Evolutionary conservation across 805 yeast species (phyloP).

Genomic region (Saturnispora gosingensis): DNA sequence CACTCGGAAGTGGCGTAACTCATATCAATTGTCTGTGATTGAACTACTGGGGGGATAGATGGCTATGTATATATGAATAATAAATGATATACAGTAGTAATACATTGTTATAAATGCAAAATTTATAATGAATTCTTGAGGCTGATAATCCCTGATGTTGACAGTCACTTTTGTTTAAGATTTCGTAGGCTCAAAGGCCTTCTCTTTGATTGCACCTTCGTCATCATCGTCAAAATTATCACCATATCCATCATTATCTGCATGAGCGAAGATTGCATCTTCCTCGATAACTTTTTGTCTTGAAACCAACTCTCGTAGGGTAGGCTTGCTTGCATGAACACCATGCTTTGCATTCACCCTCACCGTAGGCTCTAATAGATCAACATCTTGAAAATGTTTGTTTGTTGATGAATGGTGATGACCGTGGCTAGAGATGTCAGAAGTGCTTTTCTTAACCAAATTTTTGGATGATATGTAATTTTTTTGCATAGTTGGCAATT

Average conservation of each 20-base stretch:
- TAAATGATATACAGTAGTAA: not conserved
- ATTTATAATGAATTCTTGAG: too few relatives aligned
- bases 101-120: not conserved
- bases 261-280: constrained; percentile 4
- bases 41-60: not conserved
- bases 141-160: not conserved
- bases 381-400: constrained; percentile 8
- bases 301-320: not conserved
- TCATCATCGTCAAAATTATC: not conserved
- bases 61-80: not conserved
- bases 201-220: not conserved
- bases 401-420: constrained; percentile 1
- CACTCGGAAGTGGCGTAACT: too few relatives aligned
- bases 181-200: not conserved
- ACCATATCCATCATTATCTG: constrained; percentile 1
- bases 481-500: constrained; percentile 5
- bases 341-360: constrained; percentile 14
- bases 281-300: constrained; percentile 6
- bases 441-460: not conserved
- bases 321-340: not conserved
- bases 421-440: not conserved
- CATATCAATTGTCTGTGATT: too few relatives aligned
- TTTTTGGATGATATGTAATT: not conserved
- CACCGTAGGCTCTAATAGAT: constrained; percentile 20
- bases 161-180: not conserved